Base-by-base conservation (phyloP, 768 basidiomycete species). In the Pleurotus citrinopileatus region DNA sequence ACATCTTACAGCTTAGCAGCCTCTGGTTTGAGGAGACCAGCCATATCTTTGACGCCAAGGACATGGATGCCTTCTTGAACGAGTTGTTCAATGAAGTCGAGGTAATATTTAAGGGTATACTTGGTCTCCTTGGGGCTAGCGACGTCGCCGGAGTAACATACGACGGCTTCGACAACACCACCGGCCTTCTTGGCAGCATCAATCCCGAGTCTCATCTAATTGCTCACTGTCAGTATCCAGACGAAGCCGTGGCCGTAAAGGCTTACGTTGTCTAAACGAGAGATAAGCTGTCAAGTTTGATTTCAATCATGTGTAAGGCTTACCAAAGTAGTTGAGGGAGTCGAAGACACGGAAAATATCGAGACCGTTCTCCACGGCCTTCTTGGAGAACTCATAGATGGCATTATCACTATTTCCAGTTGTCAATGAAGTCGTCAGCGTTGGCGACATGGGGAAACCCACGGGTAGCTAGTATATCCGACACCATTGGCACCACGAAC, bases 331-430 rank as follows among this genome's bases (percentile, higher is more conserved):
- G 78, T 99, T 99, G 72, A 99, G 76, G 26, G 97, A 98, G 70
- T 99, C 97, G 63, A 99, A 99, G 51, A 99, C 94, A 65, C 97
- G 84, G 91, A 99, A 99, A 68, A 99, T 99, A 72, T 99, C 97
- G 45, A 98, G 82, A 66, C 97, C 97, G 62, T 98, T 97, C 73
- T 98, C 94, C n/a, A 99, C 96, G 20, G 97, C 97, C 70, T 96
- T 96, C 78, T 95, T 96, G 57, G 92, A 97, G 77, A 99, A 99
- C 70, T 97, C 97, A 72, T 99, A 99, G 70, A 99, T 98, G 55
- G 92, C 96, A 63, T 99, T 99, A 70, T 98, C 95, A 25, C 91
- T 93, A 58, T 44, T 19, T 51, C 22, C 20, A 19, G n/a, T 67
- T 57, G 59, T 42, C 36, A 43, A 29, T 54, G 44, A 23, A 6